A percentile compares a stretch with the other conserved stretches of the same genome.
Evolutionary conservation across 2,329 filamentous ascomycete genomes (phyloP).

Genomic region (Colletotrichum gloeosporioides): DNA sequence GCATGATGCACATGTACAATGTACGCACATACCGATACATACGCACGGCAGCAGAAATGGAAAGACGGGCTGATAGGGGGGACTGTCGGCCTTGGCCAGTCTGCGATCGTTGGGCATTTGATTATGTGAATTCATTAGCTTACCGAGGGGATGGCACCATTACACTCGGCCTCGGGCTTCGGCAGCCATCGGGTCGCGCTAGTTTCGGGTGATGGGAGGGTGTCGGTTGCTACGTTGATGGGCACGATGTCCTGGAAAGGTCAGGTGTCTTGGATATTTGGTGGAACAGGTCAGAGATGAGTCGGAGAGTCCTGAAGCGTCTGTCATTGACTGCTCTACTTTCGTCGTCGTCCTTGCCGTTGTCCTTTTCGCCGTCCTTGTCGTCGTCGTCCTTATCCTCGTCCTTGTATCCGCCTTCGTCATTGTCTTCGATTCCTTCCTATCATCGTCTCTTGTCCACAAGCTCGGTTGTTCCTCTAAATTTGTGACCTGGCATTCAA

Average conservation of each 20-base stretch:
- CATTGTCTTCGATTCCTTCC: not conserved
- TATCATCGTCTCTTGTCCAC: not conserved
- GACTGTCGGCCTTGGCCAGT: not conserved
- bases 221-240: not conserved
- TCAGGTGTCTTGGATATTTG: not conserved
- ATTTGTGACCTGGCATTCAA: not conserved
- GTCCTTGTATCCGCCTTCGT: no score
- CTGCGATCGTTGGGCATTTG: not conserved
- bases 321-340: not conserved
- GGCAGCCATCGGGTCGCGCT: not conserved
- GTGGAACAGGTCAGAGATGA: accelerated
- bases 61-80: not conserved
- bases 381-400: not conserved
- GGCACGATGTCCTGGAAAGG: not conserved
- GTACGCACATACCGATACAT: not conserved
- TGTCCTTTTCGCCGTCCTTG: no score
- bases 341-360: no score
- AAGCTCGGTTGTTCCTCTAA: not conserved
- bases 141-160: conserved; percentile 1
- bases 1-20: not conserved
- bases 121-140: conserved; percentile 1
- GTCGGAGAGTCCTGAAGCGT: not conserved
- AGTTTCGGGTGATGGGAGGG: not conserved
- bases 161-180: not conserved
- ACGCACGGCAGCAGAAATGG: not conserved